Base-by-base conservation (phyloP, 352 stramenopile genomes). In the Globisporangium nagaii region DNA sequence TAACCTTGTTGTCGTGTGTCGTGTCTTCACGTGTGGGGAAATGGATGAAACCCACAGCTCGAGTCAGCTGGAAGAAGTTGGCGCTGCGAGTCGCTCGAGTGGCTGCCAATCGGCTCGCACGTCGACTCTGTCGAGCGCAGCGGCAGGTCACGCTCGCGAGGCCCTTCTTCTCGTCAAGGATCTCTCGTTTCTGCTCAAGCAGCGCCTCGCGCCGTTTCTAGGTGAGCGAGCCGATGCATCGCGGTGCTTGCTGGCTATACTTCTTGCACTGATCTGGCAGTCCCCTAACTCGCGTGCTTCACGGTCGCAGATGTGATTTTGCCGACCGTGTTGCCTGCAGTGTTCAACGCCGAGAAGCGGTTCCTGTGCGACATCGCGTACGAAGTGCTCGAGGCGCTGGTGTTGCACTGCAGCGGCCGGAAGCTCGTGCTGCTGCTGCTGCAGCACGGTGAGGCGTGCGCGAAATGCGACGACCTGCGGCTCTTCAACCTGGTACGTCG, bases 301-400 rank as follows among this genome's bases (percentile, higher is more conserved):
- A 25, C 20, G 31, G 31, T 46, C 12, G 7, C 42, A 86, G 75
- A 83, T 56, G 48, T 52, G 20, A 84, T 86, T 30, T 30, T 84
- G 0, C 66, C 75, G 0, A 58, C 66, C 6, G 66, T 84, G 10
- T 44, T 86, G 20, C 52, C 66, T 0, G 67, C 65, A 0, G 65
- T 83, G 9, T 86, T 86, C 46, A 64, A 66, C n/a, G 56, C 71
- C 6, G 60, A 84, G 5, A 82, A 82, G 47, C 66, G 71, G 17
- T 86, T 84, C 45, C 61, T 86, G 4, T 84, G 75, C 24, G 73
- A 83, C 55, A 83, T 63, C 8, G 70, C 71, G 30, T 75, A 76
- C 39, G 71, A 86, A 63, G 75, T 84, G 20, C 63, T 86, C 4
- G 75, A 81, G 32, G 71, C 73, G 8, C 66, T 83, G 8, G 58